Base-by-base conservation (phyloP, 495 filamentous ascomycete genomes). In the Letharia columbiana region DNA sequence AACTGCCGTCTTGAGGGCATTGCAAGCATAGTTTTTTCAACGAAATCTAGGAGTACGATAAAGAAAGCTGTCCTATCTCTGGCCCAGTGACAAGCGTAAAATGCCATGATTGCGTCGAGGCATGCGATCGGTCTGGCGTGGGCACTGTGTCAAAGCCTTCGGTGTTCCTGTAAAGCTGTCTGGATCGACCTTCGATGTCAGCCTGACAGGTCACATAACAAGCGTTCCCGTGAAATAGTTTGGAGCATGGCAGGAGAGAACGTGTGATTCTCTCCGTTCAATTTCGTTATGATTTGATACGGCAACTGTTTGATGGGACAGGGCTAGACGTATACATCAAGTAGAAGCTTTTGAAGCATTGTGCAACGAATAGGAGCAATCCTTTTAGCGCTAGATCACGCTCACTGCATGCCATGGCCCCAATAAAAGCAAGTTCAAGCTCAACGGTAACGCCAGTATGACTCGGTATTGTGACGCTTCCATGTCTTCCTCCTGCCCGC, bases 401-500 rank as follows among this genome's bases (percentile, higher is more conserved):
- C 64, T 66, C 58, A 23, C 9, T 44, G 28, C 64, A 45, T 44
- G 33, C 58, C 15, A 54, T 42, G 28, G 17, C 39, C 18, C 12
- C 42, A 33, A 12, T 44, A 6, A 60, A 56, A 60, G 40, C 42
- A 18, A 33, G 31, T 10, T 37, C 15, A 28, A 15, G 23, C 41
- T 54, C 62, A 71, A 61, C 70, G 70, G 60, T 71, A 71, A 59
- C 70, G 70, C 70, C 70, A 71, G 58, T 71, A 71, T 44, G 63
- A 72, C 67, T 71, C 77, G 79, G 94, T 98, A 89, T 97, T 97
- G 87, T 93, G 92, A 79, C 89, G 85, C 90, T 96, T 96, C 94
- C 94, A 99, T 77, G 92, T 98, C 90, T 98, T 96, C 82, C 95
- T 89, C 75, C 94, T 86, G 72, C 94, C 94, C 73, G 91, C 85